These are phyloP conservation scores for Synura sp. DNA, from an alignment of 352 stramenopile species.

Conservation along the genomic window DNA sequence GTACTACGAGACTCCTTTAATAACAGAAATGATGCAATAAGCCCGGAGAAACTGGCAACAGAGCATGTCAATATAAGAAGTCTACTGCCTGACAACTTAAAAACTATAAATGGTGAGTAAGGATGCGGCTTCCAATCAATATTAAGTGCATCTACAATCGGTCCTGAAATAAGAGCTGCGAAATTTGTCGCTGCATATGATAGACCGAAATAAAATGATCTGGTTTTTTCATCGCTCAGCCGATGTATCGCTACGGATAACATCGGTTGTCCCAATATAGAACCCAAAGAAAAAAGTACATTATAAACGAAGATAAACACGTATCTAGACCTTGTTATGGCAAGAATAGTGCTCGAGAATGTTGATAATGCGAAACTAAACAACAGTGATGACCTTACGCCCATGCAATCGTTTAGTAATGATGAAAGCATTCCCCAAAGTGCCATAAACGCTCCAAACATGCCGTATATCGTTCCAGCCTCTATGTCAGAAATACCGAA, in stretches of 20 bases:
- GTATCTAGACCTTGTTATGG: constrained; percentile 49
- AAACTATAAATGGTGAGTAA: constrained; percentile 14
- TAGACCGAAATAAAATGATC: constrained; percentile 63
- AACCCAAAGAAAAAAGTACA: neutral
- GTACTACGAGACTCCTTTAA: too few relatives aligned
- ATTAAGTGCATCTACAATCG: constrained; percentile 57
- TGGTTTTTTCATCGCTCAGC: constrained; percentile 54
- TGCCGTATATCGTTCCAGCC: constrained; percentile 58
- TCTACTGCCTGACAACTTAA: too few relatives aligned
- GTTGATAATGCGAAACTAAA: constrained; percentile 56
- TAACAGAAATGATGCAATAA: too few relatives aligned
- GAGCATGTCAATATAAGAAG: too few relatives aligned
- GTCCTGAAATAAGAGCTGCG: constrained; percentile 55
- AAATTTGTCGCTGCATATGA: constrained; percentile 66
- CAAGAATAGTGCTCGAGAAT: constrained; percentile 50
- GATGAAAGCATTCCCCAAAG: constrained; percentile 59
- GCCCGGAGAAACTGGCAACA: too few relatives aligned
- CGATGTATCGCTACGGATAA: constrained; percentile 35
- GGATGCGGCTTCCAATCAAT: constrained; percentile 51
- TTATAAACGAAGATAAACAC: neutral
- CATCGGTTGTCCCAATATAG: neutral
- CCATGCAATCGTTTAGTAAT: constrained; percentile 57
- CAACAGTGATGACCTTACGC: constrained; percentile 54
- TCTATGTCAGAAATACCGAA: constrained; percentile 57
- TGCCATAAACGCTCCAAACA: constrained; percentile 57